phyloP scores from a whole-genome alignment of 2,329 filamentous ascomycete species.

The Ascochyta clinopodiicola region DNA sequence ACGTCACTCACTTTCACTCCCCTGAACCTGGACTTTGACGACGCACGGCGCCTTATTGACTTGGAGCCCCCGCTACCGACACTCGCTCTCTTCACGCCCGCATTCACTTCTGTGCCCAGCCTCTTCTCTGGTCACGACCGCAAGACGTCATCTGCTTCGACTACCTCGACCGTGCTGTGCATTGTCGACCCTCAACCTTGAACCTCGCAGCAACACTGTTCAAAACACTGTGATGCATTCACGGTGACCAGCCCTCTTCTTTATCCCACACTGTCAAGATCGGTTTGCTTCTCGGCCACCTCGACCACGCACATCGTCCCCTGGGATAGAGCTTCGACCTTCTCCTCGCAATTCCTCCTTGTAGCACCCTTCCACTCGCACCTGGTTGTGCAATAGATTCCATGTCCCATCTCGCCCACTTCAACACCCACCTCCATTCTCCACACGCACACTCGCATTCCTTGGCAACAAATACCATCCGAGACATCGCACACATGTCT shows the following conservation, averaged over 20 bases:
- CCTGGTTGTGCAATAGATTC: constrained; percentile 22
- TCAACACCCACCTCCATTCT: constrained; percentile 13
- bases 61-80: constrained; percentile 4
- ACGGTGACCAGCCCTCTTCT: constrained; percentile 30
- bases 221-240: constrained; percentile 40
- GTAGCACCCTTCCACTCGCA: constrained; percentile 11
- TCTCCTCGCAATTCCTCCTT: constrained; percentile 15
- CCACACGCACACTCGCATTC: constrained; percentile 12
- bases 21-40: constrained; percentile 1
- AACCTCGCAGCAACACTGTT: constrained; percentile 7
- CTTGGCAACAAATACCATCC: constrained; percentile 1
- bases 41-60: constrained; percentile 14
- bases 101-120: constrained; percentile 2
- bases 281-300: constrained; percentile 19
- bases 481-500: constrained; percentile 31
- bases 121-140: neutral
- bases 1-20: constrained; percentile 19
- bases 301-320: constrained; percentile 18
- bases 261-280: constrained; percentile 32
- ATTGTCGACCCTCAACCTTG: constrained; percentile 18
- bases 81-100: constrained; percentile 11
- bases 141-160: constrained; percentile 17
- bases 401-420: constrained; percentile 15
- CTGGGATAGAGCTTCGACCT: constrained; percentile 24
- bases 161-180: constrained; percentile 30